Percentiles rank a stretch among this genome's conserved stretches.
Conservation (phyloP, 768 basidiomycete species). For the Suillus tomentosus region DNA sequence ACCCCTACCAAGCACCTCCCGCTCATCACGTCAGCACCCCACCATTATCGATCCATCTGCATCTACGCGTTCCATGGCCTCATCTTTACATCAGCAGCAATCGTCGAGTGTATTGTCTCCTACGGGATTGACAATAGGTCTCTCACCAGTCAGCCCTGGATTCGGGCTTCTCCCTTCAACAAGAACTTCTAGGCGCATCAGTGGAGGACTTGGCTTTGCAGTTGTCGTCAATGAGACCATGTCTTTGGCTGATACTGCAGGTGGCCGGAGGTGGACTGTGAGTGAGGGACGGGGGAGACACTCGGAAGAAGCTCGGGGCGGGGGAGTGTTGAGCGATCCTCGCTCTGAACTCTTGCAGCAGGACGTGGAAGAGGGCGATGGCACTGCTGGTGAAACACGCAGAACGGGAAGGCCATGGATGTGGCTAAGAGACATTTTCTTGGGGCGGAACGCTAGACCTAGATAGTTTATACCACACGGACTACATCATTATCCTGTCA, state of each 20-base stretch:
- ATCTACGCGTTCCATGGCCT: slow-evolving; percentile 5
- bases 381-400: slow-evolving; percentile 1
- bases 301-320: slow-evolving; percentile 15
- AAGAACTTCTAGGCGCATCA: slow-evolving; percentile 40
- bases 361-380: slow-evolving; percentile 11
- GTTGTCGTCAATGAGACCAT: slow-evolving; percentile 31
- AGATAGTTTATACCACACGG: not conserved
- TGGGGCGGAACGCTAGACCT: not conserved
- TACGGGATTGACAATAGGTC: slow-evolving; percentile 69
- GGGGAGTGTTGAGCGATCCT: slow-evolving; percentile 14
- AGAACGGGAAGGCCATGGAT: slow-evolving; percentile 28
- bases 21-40: slow-evolving; percentile 9
- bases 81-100: slow-evolving; percentile 13
- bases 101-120: slow-evolving; percentile 12
- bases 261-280: slow-evolving; percentile 45
- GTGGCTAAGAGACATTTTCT: slow-evolving; percentile 28
- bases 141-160: slow-evolving; percentile 78
- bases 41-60: not conserved
- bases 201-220: slow-evolving; percentile 34
- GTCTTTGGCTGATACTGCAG: slow-evolving; percentile 15
- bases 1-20: not conserved
- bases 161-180: slow-evolving; percentile 66
- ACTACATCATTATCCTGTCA: not conserved
- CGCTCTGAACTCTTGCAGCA: slow-evolving; percentile 9
- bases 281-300: slow-evolving; percentile 44